Evolutionary conservation across 2,329 filamentous ascomycete species (phyloP).

Genomic region (Diaporthe sp.): DNA sequence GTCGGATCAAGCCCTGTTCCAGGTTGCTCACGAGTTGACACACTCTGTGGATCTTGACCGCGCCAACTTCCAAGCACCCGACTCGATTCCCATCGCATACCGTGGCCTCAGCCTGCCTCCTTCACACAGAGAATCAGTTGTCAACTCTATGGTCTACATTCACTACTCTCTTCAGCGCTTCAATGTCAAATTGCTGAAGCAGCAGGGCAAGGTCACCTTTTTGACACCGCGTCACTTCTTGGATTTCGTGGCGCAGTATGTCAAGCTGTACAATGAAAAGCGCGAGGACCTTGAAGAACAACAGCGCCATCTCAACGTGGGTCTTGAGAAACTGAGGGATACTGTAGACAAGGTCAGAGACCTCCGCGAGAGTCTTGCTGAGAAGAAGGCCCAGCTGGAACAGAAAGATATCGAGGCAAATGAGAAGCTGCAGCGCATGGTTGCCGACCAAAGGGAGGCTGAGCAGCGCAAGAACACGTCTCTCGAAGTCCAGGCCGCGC

Average conservation of each 20-base stretch:
- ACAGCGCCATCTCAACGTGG: slow-evolving; percentile 97
- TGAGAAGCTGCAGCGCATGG: slow-evolving; percentile 97
- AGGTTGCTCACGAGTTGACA: slow-evolving; percentile 95
- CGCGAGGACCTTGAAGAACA: slow-evolving; percentile 98
- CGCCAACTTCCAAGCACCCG: slow-evolving; percentile 85
- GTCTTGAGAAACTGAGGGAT: slow-evolving; percentile 95
- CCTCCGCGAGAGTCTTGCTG: slow-evolving; percentile 87
- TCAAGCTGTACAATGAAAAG: slow-evolving; percentile 97
- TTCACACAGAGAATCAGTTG: slow-evolving; percentile 89
- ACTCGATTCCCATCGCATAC: slow-evolving; percentile 94
- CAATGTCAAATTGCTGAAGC: slow-evolving; percentile 88
- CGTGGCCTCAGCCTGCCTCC: slow-evolving; percentile 87
- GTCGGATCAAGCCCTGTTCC: slow-evolving; percentile 99
- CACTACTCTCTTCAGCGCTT: slow-evolving; percentile 94
- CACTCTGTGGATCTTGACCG: slow-evolving; percentile 96
- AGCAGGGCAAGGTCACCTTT: slow-evolving; percentile 93
- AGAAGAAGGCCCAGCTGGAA: slow-evolving; percentile 95
- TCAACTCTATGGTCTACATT: slow-evolving; percentile 99
- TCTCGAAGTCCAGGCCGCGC: slow-evolving; percentile 86
- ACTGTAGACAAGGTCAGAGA: slow-evolving; percentile 98
- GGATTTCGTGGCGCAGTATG: slow-evolving; percentile 98
- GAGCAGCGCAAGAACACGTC: slow-evolving; percentile 92
- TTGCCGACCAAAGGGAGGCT: slow-evolving; percentile 94
- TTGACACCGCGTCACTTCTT: slow-evolving; percentile 97
- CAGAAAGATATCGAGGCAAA: slow-evolving; percentile 96